These are phyloP conservation scores for Colletotrichum agaves DNA, from an alignment of 2,329 filamentous ascomycete genomes.

Conservation along the genomic window DNA sequence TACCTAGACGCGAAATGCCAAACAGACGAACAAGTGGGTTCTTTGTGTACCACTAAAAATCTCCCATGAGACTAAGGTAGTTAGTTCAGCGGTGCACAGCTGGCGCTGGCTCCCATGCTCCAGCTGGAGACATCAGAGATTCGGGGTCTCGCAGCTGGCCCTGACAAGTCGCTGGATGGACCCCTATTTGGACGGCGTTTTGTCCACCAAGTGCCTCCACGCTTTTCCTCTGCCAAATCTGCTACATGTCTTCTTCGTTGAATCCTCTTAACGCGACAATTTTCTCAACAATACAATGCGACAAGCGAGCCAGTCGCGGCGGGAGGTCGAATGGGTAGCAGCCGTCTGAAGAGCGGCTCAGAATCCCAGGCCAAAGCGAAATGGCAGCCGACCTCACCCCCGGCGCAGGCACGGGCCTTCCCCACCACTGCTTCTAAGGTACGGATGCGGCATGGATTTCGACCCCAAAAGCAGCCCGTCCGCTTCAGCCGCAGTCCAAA, in stretches of 20 bases:
- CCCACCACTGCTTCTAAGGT: conserved; percentile 2
- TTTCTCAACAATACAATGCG: not conserved
- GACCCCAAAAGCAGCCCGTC: not conserved
- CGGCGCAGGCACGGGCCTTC: not conserved
- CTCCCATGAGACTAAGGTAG: conserved; percentile 11
- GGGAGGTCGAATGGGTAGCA: conserved; percentile 1
- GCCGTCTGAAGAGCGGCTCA: conserved; percentile 1
- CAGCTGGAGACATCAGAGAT: conserved; percentile 24
- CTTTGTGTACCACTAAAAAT: conserved; percentile 11
- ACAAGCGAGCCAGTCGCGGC: not conserved
- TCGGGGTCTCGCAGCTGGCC: conserved; percentile 17
- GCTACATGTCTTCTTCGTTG: not conserved
- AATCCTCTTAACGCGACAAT: not conserved
- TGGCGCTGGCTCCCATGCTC: not conserved
- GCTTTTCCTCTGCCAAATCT: not conserved
- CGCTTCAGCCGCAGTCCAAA: not conserved
- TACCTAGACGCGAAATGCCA: conserved; percentile 7
- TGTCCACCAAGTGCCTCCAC: not conserved
- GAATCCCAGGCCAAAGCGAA: conserved; percentile 5
- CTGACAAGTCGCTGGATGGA: conserved; percentile 7
- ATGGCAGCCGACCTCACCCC: conserved; percentile 1
- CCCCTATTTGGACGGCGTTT: not conserved
- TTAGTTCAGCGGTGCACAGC: not conserved
- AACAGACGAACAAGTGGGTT: conserved; percentile 31
- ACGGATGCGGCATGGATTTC: not conserved